Percentiles rank a stretch among this genome's conserved stretches.
Evolutionary conservation across 2,329 filamentous ascomycete species (phyloP).

Genomic region (Exophiala spinifera): DNA sequence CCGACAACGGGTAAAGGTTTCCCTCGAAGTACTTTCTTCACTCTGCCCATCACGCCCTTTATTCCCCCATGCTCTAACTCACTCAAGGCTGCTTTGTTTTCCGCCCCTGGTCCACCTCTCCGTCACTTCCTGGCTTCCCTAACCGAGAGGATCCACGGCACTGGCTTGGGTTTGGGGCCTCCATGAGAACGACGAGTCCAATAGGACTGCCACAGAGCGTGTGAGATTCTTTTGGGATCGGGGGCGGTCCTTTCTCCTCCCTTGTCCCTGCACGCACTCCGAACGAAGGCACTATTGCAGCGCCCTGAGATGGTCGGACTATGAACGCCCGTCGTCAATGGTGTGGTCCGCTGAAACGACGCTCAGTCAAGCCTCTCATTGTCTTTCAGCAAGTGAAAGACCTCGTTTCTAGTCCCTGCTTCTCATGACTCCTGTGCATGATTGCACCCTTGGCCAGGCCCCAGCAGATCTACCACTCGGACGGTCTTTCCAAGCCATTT

Average conservation of each 20-base stretch:
- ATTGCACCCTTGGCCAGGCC: too few species aligned
- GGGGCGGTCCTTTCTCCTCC: neutral
- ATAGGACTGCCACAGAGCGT: neutral
- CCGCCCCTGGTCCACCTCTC: neutral
- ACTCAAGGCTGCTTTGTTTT: neutral
- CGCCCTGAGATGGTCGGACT: neutral
- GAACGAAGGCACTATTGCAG: neutral
- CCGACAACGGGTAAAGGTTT: too few species aligned
- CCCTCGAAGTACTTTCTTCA: too few species aligned
- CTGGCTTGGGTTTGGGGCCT: neutral
- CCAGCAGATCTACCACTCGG: too few species aligned
- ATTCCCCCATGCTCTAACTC: too few species aligned
- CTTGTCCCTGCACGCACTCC: neutral
- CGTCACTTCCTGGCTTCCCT: neutral
- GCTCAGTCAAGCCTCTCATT: neutral
- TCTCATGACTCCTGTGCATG: too few species aligned
- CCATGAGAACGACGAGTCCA: neutral
- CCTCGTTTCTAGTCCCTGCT: neutral
- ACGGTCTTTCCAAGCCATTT: neutral
- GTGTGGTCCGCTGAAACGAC: neutral
- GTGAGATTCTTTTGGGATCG: neutral
- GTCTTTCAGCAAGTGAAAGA: too few species aligned
- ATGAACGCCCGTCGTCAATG: neutral
- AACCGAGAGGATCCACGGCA: neutral
- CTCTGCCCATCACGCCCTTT: too few species aligned